These are phyloP conservation scores for Alnus rubra DNA, from an alignment of 306 rosid species.

Conservation along the genomic window DNA sequence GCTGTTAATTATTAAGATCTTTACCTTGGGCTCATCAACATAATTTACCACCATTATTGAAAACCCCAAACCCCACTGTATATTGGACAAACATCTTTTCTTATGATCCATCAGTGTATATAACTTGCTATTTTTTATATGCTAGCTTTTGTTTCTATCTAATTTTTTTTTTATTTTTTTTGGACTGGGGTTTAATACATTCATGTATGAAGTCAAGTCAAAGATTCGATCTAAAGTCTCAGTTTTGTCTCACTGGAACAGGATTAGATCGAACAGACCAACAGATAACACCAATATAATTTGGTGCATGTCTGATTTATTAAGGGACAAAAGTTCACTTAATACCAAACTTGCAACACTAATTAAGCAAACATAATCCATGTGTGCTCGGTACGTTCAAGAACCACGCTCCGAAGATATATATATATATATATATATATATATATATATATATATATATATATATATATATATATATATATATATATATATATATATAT, in stretches of 20 bases:
- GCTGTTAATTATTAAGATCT: too few species aligned
- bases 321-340: neutral
- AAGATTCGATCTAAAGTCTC: too few species aligned
- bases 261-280: neutral
- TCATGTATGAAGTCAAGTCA: too few species aligned
- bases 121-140: too few species aligned
- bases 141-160: too few species aligned
- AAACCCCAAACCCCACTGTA: too few species aligned
- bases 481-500: neutral
- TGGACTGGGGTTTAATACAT: too few species aligned
- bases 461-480: neutral
- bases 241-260: neutral
- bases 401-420: neutral
- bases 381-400: neutral
- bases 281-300: constrained; percentile 1
- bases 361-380: neutral
- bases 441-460: neutral
- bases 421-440: neutral
- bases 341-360: too few species aligned
- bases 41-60: too few species aligned
- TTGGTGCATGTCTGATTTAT: neutral
- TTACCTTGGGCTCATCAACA: too few species aligned
- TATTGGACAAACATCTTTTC: too few species aligned
- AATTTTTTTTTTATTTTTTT: too few species aligned
- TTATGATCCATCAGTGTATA: neutral